These are phyloP conservation scores for Juglanconis sp. DNA, from an alignment of 2,329 filamentous ascomycete genomes.

Conservation along the genomic window DNA sequence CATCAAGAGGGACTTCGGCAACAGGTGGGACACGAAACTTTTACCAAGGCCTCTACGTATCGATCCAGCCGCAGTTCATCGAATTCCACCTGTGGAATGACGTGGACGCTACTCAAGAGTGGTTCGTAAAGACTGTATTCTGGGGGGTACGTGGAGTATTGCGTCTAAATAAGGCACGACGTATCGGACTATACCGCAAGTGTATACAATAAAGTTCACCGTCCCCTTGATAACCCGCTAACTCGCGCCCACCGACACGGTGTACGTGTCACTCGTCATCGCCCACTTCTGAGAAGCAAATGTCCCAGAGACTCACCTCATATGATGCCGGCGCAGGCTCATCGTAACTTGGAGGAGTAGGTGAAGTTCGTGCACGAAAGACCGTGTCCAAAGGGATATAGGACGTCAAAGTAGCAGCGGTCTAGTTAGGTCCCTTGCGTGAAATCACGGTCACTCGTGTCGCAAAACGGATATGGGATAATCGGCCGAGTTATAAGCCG, in stretches of 20 bases:
- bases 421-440: constrained; percentile 31
- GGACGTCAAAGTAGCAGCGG: constrained; percentile 53
- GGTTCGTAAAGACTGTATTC: no score
- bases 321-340: constrained; percentile 56
- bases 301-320: constrained; percentile 68
- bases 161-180: not conserved
- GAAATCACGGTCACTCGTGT: constrained; percentile 3
- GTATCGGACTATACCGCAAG: not conserved
- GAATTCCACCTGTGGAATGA: no score
- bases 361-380: constrained; percentile 32
- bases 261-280: constrained; percentile 42
- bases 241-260: constrained; percentile 43
- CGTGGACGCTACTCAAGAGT: no score
- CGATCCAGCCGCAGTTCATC: no score
- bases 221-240: constrained; percentile 32
- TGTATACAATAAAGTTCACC: not conserved
- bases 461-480: constrained; percentile 43
- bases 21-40: no score
- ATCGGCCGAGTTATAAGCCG: constrained; percentile 46
- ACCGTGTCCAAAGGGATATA: constrained; percentile 53
- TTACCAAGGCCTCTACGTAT: no score
- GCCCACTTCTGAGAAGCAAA: constrained; percentile 57
- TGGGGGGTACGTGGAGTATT: no score
- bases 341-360: constrained; percentile 42
- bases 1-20: no score